Evolutionary conservation across 2,329 filamentous ascomycete genomes (phyloP), one percentile per base, ranked within the genome.

Genomic region (Annulohypoxylon truncatum): DNA sequence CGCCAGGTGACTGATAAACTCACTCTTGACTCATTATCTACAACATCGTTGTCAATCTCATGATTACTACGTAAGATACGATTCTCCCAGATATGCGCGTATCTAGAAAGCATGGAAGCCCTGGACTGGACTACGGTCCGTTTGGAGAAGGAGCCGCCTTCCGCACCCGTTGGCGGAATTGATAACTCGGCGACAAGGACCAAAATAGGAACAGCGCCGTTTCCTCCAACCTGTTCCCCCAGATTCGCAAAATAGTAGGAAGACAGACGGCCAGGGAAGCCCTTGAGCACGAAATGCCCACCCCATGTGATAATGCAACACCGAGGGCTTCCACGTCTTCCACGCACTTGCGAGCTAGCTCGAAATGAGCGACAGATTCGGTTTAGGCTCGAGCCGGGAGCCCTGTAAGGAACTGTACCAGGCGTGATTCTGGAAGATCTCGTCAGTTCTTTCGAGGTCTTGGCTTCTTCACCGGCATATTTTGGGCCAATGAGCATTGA

Each of bases 361-460:
- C 57, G 57, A 66, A 71, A 65, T 72, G 61, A 59, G 31, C 38
- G 48, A 48, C 60, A 22, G 22, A 52, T 67, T 53, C 24, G 61
- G 68, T 60, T 58, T 68, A 68, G 68, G 28, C 46, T 60, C 51
- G 54, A 65, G 42, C 68, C 24, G 31, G 68, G 66, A 62, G 47
- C 58, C 56, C 52, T 62, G 64, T 28, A 60, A 22, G n/a, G 53
- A 61, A 20, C 55, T 66, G 56, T 70, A 48, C 56, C 57, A 65
- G 48, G 57, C 59, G 67, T 70, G 63, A 72, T 73, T 71, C 69
- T 70, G 55, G 69, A 74, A 72, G 68, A 72, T 72, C 70, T 74
- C 63, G 68, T 67, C 50, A 48, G 40, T 61, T 64, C 65, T 56
- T 53, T 68, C 67, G 62, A 62, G 44, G 42, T 72, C 54, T 67